Conservation (phyloP, 176 grass and related monocot species). For the Eremochloa ophiuroides region DNA sequence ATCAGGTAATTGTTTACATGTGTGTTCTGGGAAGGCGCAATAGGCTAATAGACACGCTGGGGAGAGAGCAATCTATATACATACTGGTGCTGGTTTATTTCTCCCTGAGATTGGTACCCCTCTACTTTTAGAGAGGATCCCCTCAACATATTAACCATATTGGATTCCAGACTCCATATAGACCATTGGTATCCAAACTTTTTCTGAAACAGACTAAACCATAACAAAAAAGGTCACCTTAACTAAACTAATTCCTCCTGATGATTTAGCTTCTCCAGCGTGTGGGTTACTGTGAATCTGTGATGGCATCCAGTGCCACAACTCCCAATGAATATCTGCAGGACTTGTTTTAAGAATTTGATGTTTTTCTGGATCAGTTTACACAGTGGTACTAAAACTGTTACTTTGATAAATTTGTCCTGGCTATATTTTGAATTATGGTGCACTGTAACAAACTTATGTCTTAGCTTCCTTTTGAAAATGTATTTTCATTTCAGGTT, state of each 20-base stretch:
- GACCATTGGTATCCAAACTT: not conserved
- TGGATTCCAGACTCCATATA: not conserved
- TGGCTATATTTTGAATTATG: conserved; percentile 6
- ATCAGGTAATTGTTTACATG: not conserved
- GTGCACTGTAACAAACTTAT: not conserved
- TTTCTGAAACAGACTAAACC: not conserved
- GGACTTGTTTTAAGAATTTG: not conserved
- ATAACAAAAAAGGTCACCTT: not conserved
- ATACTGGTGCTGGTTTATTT: not conserved
- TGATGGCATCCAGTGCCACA: not conserved
- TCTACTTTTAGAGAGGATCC: not conserved
- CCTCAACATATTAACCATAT: not conserved
- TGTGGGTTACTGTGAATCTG: not conserved
- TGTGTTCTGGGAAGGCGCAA: not conserved
- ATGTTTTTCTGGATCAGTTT: not conserved
- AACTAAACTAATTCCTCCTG: not conserved
- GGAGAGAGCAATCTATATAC: not conserved
- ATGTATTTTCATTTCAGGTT: conserved; percentile 52
- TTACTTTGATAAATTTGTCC: not conserved
- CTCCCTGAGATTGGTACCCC: not conserved
- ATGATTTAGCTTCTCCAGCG: not conserved
- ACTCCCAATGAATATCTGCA: not conserved
- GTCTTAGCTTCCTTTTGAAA: not conserved
- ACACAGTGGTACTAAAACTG: not conserved
- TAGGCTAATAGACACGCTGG: no score